Conservation (phyloP, 2,329 filamentous ascomycete species). For the Hypoxylon sp. region DNA sequence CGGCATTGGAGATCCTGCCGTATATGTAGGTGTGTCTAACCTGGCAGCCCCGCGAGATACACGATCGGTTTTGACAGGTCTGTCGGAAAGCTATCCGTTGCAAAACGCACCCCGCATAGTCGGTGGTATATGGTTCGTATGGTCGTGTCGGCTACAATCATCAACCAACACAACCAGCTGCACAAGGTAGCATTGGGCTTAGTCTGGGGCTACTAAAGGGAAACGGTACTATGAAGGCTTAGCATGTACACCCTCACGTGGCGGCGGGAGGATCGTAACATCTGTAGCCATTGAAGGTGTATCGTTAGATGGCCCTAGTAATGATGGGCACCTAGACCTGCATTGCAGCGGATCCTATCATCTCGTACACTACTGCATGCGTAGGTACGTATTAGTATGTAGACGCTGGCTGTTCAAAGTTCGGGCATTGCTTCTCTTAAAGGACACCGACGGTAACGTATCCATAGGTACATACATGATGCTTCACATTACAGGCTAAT, state of each 20-base stretch:
- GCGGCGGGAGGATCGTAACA: conserved; percentile 45
- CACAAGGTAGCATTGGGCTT: conserved; percentile 34
- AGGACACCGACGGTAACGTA: conserved; percentile 44
- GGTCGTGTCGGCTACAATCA: conserved; percentile 18
- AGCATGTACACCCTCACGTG: conserved; percentile 40
- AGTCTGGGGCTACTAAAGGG: conserved; percentile 26
- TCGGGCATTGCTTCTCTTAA: conserved; percentile 39
- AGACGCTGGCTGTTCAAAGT: conserved; percentile 13
- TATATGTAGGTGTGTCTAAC: conserved; percentile 10
- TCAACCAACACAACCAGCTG: conserved; percentile 21
- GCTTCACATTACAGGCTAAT: conserved; percentile 34
- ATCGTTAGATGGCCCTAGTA: conserved; percentile 32
- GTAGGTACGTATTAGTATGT: conserved; percentile 1
- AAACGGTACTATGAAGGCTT: conserved; percentile 7
- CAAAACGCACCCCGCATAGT: conserved; percentile 43
- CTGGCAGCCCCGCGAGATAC: conserved; percentile 27
- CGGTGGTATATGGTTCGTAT: conserved; percentile 23
- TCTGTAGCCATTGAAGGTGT: too few relatives aligned
- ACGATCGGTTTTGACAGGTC: conserved; percentile 37
- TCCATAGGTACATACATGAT: conserved; percentile 28
- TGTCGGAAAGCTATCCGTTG: conserved; percentile 39
- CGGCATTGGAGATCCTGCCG: conserved; percentile 21
- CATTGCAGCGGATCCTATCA: conserved; percentile 32
- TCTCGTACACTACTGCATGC: conserved; percentile 8
- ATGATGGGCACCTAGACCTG: conserved; percentile 18